These are phyloP conservation scores for Haberlea rhodopensis DNA, from an alignment of 257 asterid genomes.

Conservation along the genomic window DNA sequence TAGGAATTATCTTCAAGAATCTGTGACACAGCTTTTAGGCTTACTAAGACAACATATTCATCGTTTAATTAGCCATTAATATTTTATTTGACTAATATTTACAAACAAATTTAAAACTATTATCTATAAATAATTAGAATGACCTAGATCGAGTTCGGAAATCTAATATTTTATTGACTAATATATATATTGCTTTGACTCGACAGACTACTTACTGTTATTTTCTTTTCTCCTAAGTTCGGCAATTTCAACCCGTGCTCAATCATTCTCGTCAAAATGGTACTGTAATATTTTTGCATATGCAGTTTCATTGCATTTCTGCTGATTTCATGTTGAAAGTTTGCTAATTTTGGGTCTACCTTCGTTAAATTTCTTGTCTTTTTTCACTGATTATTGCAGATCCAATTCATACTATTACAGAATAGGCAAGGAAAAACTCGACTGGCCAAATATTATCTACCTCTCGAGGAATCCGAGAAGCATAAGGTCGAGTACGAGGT, in stretches of 20 bases:
- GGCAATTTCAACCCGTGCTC: slow-evolving; percentile 9
- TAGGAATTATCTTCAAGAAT: slow-evolving; percentile 56
- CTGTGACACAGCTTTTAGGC: slow-evolving; percentile 66
- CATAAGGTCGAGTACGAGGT: slow-evolving; percentile 98
- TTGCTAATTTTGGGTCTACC: background rate
- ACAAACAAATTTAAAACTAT: no score
- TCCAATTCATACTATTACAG: slow-evolving; percentile 90
- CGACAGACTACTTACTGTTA: no score
- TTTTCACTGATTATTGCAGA: slow-evolving; percentile 45
- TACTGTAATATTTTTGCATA: background rate
- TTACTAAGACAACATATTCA: no score
- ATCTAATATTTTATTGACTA: no score
- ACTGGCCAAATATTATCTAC: slow-evolving; percentile 87
- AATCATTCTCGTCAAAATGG: slow-evolving; percentile 20
- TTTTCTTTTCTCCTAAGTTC: no score
- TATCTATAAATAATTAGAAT: no score
- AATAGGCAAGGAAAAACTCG: slow-evolving; percentile 98
- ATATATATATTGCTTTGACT: no score
- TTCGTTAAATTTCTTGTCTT: background rate
- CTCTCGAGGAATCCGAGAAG: slow-evolving; percentile 98
- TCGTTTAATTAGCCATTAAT: no score
- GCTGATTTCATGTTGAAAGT: background rate
- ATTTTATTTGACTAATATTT: no score
- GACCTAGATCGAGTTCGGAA: no score
- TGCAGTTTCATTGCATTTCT: background rate